Conservation (phyloP, 164 flowering plant species). For the Piper betle region DNA sequence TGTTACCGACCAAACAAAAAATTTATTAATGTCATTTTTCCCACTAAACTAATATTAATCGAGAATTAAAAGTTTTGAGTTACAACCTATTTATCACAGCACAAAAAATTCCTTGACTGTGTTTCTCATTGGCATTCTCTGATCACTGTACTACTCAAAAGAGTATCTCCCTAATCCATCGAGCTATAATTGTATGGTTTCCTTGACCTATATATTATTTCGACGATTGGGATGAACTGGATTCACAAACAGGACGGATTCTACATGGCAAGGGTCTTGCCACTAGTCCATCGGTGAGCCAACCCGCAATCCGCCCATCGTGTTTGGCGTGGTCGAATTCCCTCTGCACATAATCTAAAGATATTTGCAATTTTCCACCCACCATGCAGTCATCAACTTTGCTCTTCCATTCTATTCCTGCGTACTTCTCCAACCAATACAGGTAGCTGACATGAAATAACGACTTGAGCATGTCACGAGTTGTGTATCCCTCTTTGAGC, state of each 20-base stretch:
- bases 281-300: conserved; percentile 78
- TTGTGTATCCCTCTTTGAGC: conserved; percentile 57
- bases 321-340: conserved; percentile 70
- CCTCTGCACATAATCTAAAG: conserved; percentile 68
- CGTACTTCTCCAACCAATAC: conserved; percentile 90
- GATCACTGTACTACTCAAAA: too few species aligned
- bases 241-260: conserved; percentile 20
- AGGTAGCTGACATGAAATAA: conserved; percentile 80
- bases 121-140: too few species aligned
- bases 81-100: too few species aligned
- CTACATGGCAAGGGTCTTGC: conserved; percentile 77
- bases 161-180: too few species aligned
- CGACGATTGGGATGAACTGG: not conserved
- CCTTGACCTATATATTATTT: not conserved
- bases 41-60: too few species aligned
- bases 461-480: conserved; percentile 78
- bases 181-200: not conserved
- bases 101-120: too few species aligned
- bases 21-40: too few species aligned
- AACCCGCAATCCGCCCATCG: conserved; percentile 62
- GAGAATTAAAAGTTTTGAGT: too few species aligned
- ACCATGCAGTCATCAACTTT: conserved; percentile 44
- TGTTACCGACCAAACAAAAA: too few species aligned
- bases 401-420: conserved; percentile 46
- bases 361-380: conserved; percentile 71